phyloP scores from a whole-genome alignment of 2,329 filamentous ascomycete genomes.

The Coniochaeta hoffmannii region DNA sequence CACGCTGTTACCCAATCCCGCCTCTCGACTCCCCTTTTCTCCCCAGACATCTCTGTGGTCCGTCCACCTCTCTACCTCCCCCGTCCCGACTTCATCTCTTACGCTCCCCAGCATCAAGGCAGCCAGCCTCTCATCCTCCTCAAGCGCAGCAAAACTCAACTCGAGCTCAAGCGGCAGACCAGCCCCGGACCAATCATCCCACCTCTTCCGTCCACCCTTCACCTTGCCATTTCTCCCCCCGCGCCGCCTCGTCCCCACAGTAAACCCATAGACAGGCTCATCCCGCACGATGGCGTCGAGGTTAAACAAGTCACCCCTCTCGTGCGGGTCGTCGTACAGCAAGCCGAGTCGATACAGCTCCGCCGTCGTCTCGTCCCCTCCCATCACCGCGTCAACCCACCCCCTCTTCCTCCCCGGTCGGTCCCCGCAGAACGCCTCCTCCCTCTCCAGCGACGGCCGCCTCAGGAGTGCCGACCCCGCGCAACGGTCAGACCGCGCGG shows the following conservation, averaged over 20 bases:
- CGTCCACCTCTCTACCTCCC: not conserved
- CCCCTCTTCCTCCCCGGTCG: slow-evolving; percentile 23
- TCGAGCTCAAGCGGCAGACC: slow-evolving; percentile 30
- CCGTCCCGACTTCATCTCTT: not conserved
- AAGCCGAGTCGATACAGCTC: slow-evolving; percentile 37
- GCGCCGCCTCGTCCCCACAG: slow-evolving; percentile 23
- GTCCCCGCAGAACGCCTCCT: slow-evolving; percentile 38
- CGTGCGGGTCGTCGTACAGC: slow-evolving; percentile 34
- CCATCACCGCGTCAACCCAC: slow-evolving; percentile 7
- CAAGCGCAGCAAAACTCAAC: slow-evolving; percentile 34
- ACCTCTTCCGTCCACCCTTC: slow-evolving; percentile 8
- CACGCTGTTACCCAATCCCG: slow-evolving; percentile 18
- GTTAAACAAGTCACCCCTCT: slow-evolving; percentile 25
- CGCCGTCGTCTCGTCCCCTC: slow-evolving; percentile 22
- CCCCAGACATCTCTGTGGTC: no score
- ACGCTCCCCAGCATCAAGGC: slow-evolving; percentile 23
- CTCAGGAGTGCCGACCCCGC: no score
- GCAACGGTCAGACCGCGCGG: slow-evolving; percentile 24
- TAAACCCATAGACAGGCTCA: slow-evolving; percentile 29
- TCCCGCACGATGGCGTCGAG: slow-evolving; percentile 30
- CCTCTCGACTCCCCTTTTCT: slow-evolving; percentile 7
- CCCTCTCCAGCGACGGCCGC: slow-evolving; percentile 34
- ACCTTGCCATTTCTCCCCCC: slow-evolving; percentile 14
- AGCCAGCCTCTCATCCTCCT: slow-evolving; percentile 30
- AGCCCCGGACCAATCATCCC: slow-evolving; percentile 7